Conservation (phyloP, 2,329 filamentous ascomycete species). For the Botrytis byssoidea region DNA sequence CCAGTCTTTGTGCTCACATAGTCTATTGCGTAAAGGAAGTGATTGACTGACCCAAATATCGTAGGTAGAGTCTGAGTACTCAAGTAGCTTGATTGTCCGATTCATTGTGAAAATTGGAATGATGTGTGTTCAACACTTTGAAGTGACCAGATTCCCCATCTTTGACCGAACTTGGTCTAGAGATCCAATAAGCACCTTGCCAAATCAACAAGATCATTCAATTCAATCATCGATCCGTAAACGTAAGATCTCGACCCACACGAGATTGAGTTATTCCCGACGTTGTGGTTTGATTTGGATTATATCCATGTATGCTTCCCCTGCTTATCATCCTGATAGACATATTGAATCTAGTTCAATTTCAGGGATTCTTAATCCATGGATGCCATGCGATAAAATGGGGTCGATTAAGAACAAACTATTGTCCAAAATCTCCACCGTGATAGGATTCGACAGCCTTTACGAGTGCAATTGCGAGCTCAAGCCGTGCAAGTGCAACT, state of each 20-base stretch:
- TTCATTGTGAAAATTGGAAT: not conserved
- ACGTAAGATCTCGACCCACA: not conserved
- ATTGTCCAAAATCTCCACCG: not conserved
- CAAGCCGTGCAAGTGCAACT: not conserved
- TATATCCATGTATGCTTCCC: not conserved
- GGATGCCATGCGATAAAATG: not conserved
- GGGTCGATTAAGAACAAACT: not conserved
- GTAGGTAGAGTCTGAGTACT: not conserved
- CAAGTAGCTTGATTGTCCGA: not conserved
- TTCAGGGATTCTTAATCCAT: not conserved
- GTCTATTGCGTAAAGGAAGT: not conserved
- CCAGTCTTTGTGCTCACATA: not conserved
- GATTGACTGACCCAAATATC: not conserved
- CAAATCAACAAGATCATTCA: too few species aligned
- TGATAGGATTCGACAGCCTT: not conserved
- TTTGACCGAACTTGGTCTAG: not conserved
- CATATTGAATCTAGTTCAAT: not conserved
- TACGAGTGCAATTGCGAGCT: not conserved
- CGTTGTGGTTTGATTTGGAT: not conserved
- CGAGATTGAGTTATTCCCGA: not conserved
- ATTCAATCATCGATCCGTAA: not conserved
- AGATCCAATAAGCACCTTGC: not conserved
- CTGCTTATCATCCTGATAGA: conserved; percentile 1
- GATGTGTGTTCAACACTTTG: not conserved
- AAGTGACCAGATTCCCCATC: not conserved